A percentile compares a stretch with the other conserved stretches of the same genome.
These are phyloP conservation scores for Crotalaria pallida DNA, from an alignment of 306 rosid genomes.

Conservation along the genomic window DNA sequence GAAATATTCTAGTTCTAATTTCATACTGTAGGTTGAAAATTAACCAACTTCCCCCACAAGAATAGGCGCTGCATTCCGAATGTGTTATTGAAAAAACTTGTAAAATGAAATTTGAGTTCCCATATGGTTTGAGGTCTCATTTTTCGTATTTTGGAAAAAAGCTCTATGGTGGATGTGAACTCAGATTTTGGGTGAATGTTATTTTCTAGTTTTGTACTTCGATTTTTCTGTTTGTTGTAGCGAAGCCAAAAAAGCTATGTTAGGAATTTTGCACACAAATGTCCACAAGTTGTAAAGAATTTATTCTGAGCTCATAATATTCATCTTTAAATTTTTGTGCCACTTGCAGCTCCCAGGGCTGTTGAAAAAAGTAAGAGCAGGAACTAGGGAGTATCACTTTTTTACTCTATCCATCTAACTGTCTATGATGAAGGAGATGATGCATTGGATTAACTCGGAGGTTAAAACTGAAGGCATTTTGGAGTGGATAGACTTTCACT, in stretches of 20 bases:
- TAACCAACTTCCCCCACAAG: neutral
- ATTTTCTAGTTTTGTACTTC: neutral
- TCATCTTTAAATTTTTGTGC: neutral
- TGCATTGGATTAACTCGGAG: neutral
- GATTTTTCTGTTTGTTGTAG: neutral
- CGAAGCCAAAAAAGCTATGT: neutral
- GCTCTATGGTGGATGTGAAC: neutral
- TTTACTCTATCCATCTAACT: constrained; percentile 31
- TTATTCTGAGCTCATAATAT: neutral
- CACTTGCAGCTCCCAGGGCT: constrained; percentile 71
- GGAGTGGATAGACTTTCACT: constrained; percentile 37
- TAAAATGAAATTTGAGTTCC: neutral
- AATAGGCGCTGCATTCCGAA: neutral
- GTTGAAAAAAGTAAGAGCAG: constrained; percentile 64
- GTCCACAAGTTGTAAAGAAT: neutral
- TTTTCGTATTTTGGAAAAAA: neutral
- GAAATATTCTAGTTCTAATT: neutral
- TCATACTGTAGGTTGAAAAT: neutral
- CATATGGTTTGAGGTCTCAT: neutral
- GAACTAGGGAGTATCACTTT: constrained; percentile 35
- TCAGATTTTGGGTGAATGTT: neutral
- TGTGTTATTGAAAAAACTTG: neutral
- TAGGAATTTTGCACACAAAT: neutral
- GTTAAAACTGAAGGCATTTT: constrained; percentile 19
- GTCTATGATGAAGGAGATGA: constrained; percentile 8